Evolutionary conservation across 306 rosid genomes (phyloP), one percentile per base, ranked within the genome.

Genomic region (Echinosophora koreensis): DNA sequence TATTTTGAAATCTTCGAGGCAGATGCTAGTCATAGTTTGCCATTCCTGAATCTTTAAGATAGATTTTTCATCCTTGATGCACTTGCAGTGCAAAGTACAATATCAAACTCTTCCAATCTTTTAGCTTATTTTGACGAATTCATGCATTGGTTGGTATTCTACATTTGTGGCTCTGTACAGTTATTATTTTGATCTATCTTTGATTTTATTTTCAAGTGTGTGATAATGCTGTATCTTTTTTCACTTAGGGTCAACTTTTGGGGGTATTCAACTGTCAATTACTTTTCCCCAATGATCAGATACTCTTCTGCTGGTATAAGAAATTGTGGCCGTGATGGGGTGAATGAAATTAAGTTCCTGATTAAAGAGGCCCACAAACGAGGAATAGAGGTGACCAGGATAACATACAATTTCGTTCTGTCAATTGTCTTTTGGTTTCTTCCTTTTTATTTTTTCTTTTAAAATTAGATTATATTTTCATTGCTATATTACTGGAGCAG

Each of bases 241-340:
- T 84, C 60, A 46, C 44, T 46, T 82, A 92, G 97, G 97, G 88
- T 95, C 74, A 95, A 92, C 32, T 95, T 87, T 88, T 95, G 99
- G 99, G 99, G 99, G 28, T 95, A 95, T 84, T 95, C 99, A 46
- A 95, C 99, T 32, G 76, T 95, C 85, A 87, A 77, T 86, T 95
- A 27, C 94, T 92, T 95, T 83, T 95, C 99, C 61, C 99, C 99
- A 55, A 95, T 95, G 99, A 76, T 86, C 71, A 87, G 97, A 89
- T 95, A 95, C 82, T 95, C 99, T 66, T 87, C 97, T 72, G 86
- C 89, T 44, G 96, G 97, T 50, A 75, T 74, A 77, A 73, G 38
- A 65, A 92, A 95, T 67, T 88, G 97, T 79, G 97, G 97, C 77
- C 90, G 9, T 47, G 97, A 92, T 74, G 96, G 92, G 62, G 57